Percentiles rank a stretch among this genome's conserved stretches.
phyloP scores from a whole-genome alignment of 192 early-diverging fungal genomes.

The Coemansia sp. region DNA sequence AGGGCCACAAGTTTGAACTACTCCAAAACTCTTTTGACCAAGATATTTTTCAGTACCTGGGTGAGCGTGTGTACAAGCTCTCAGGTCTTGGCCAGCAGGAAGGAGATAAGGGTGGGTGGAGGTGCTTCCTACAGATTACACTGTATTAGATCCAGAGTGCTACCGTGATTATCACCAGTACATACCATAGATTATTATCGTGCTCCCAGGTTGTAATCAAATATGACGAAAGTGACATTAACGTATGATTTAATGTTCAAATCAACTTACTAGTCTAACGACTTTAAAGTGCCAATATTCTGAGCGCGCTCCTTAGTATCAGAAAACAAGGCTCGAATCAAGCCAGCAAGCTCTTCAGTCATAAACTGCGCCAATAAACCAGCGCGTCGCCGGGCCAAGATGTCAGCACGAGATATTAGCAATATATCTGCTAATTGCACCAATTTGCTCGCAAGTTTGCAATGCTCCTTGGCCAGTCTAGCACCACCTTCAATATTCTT shows the following conservation, averaged over 20 bases:
- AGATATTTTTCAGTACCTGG: background rate
- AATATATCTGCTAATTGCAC: slow-evolving; percentile 41
- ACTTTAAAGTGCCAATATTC: slow-evolving; percentile 32
- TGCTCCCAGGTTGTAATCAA: background rate
- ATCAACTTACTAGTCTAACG: background rate
- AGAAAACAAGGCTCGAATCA: slow-evolving; percentile 40
- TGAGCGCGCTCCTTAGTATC: slow-evolving; percentile 35
- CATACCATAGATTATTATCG: background rate
- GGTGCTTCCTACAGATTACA: background rate
- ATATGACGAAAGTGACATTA: background rate
- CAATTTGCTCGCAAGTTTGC: slow-evolving; percentile 14
- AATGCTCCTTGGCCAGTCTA: slow-evolving; percentile 19
- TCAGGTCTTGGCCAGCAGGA: background rate
- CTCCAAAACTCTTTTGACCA: background rate
- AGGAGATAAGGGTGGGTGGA: background rate
- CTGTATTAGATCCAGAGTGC: background rate
- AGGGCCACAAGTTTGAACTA: background rate
- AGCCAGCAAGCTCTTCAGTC: slow-evolving; percentile 19
- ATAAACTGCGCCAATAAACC: slow-evolving; percentile 32
- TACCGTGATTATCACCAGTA: background rate
- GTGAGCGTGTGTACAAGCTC: background rate
- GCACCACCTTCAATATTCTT: background rate
- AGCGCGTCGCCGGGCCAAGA: slow-evolving; percentile 39
- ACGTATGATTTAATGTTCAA: too few species aligned
- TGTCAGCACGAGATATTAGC: slow-evolving; percentile 40